Percentiles rank a stretch among this genome's conserved stretches.
Conservation (phyloP, 2,329 filamentous ascomycete species). For the Nigrospora osmanthi region DNA sequence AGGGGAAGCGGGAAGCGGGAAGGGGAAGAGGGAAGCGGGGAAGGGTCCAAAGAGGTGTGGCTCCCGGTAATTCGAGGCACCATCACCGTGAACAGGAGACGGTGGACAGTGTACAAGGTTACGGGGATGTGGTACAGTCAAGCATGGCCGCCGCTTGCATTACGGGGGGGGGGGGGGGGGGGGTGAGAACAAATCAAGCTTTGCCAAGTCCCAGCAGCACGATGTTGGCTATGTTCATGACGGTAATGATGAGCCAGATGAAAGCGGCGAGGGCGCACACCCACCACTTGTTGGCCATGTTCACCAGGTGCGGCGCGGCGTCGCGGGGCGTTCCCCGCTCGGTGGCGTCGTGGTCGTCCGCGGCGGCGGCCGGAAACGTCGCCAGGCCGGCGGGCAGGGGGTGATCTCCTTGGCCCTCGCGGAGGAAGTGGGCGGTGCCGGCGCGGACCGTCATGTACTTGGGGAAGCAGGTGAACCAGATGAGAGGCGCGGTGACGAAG, state of each 20-base stretch:
- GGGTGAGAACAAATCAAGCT: too few relatives aligned
- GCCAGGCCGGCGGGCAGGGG: background rate
- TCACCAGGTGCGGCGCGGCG: constrained; percentile 24
- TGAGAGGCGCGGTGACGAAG: constrained; percentile 73
- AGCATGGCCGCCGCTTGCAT: too few relatives aligned
- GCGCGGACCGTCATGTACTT: constrained; percentile 69
- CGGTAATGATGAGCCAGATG: constrained; percentile 66
- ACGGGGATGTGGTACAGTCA: too few relatives aligned
- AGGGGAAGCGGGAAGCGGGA: too few relatives aligned
- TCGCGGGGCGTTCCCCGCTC: constrained; percentile 5
- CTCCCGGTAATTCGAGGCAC: too few relatives aligned
- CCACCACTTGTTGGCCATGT: constrained; percentile 69
- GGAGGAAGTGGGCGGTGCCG: constrained; percentile 27
- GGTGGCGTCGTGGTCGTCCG: constrained; percentile 7
- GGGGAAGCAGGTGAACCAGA: constrained; percentile 75
- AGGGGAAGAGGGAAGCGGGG: too few relatives aligned
- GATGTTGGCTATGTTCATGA: constrained; percentile 56
- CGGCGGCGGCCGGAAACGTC: background rate
- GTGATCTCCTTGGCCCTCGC: constrained; percentile 16
- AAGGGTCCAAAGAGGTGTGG: too few relatives aligned
- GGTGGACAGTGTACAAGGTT: too few relatives aligned
- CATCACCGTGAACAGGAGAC: too few relatives aligned
- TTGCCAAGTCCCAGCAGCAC: constrained; percentile 18
- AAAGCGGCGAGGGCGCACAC: constrained; percentile 44
- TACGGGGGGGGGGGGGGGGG: too few relatives aligned